Evolutionary conservation across 2,329 filamentous ascomycete genomes (phyloP).

Genomic region (Chaetomiaceae sp.): DNA sequence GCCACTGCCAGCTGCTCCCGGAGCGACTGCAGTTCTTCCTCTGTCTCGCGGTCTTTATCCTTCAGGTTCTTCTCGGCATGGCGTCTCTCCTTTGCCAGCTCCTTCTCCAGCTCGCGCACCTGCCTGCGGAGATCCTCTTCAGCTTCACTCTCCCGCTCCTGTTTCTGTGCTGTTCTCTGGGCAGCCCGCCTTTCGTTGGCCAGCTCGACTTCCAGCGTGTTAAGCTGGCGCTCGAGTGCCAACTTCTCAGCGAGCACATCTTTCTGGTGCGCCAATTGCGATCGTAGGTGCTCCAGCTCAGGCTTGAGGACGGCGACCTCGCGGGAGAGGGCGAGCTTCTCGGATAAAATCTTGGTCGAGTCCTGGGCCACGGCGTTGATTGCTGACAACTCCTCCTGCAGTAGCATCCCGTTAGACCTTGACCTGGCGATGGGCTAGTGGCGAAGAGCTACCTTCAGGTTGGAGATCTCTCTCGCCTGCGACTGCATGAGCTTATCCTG

Average conservation of each 20-base stretch:
- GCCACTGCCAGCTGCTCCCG: conserved; percentile 22
- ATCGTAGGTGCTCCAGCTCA: conserved; percentile 52
- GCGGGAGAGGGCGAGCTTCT: conserved; percentile 50
- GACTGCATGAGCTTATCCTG: conserved; percentile 47
- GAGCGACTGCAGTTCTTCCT: conserved; percentile 26
- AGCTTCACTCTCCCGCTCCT: conserved; percentile 32
- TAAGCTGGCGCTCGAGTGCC: conserved; percentile 71
- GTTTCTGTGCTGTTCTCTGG: conserved; percentile 48
- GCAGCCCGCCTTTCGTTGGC: conserved; percentile 74
- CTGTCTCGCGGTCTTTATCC: conserved; percentile 31
- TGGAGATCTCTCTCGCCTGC: conserved; percentile 45
- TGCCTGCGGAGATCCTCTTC: conserved; percentile 31
- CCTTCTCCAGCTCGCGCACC: conserved; percentile 39
- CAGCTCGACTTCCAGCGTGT: conserved; percentile 72
- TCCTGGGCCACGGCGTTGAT: conserved; percentile 64
- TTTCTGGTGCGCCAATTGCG: conserved; percentile 57
- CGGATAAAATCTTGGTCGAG: conserved; percentile 62
- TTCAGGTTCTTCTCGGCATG: conserved; percentile 23
- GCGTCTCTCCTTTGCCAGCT: conserved; percentile 31
- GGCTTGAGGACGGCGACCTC: conserved; percentile 51
- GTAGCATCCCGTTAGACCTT: conserved; percentile 21
- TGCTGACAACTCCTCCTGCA: conserved; percentile 65
- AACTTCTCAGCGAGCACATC: conserved; percentile 73
- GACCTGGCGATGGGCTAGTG: not conserved
- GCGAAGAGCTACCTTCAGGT: conserved; percentile 40